Evolutionary conservation across 2,329 filamentous ascomycete genomes (phyloP).

Genomic region (Niveomyces coronatus): DNA sequence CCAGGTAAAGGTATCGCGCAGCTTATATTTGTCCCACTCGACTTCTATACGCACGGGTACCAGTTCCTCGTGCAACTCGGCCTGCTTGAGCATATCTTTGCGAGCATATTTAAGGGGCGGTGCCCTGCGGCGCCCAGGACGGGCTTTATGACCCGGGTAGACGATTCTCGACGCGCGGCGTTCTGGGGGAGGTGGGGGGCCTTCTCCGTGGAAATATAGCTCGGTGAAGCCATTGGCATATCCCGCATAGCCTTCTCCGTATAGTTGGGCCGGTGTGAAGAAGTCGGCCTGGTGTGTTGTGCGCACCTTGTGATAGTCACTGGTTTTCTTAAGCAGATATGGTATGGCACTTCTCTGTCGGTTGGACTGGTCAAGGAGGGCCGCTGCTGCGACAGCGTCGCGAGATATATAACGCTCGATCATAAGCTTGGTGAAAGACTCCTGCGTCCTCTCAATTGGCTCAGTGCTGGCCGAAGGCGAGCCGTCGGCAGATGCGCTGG

Average conservation of each 20-base stretch:
- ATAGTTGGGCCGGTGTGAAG: constrained; percentile 49
- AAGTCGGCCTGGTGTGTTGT: constrained; percentile 43
- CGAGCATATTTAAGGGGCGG: constrained; percentile 62
- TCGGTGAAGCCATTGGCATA: constrained; percentile 85
- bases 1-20: constrained; percentile 97
- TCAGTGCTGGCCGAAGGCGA: constrained; percentile 15
- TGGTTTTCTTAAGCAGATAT: constrained; percentile 55
- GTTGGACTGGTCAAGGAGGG: constrained; percentile 39
- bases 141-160: constrained; percentile 68
- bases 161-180: constrained; percentile 58
- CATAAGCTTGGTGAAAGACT: constrained; percentile 42
- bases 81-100: constrained; percentile 75
- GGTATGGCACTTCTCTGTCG: constrained; percentile 47
- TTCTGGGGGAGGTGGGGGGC: too few relatives aligned
- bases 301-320: constrained; percentile 56
- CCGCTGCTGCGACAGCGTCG: constrained; percentile 44
- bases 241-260: constrained; percentile 70
- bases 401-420: constrained; percentile 44
- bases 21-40: constrained; percentile 88
- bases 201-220: too few relatives aligned
- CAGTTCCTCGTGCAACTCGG: constrained; percentile 82
- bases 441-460: constrained; percentile 42
- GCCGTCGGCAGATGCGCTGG: constrained; percentile 5
- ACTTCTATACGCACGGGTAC: constrained; percentile 88
- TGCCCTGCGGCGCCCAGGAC: constrained; percentile 67